Evolutionary conservation across 2,329 filamentous ascomycete genomes (phyloP).

Genomic region (Plenodomus tracheiphilus): DNA sequence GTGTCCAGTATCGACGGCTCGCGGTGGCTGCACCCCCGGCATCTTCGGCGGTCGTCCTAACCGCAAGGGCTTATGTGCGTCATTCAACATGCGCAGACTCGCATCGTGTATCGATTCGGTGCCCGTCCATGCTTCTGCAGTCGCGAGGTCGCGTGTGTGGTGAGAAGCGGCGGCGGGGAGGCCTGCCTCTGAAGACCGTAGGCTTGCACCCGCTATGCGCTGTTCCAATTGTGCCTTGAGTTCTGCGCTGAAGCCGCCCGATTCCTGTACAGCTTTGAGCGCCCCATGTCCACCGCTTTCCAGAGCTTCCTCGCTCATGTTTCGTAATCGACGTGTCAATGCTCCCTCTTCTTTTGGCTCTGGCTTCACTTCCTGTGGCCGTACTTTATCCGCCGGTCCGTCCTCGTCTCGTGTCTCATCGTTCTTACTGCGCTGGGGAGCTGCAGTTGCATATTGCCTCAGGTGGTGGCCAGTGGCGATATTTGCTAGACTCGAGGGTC

Average conservation of each 20-base stretch:
- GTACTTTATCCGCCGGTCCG: neutral
- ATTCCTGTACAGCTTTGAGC: slow-evolving; percentile 61
- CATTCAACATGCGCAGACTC: slow-evolving; percentile 75
- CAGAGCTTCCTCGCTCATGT: slow-evolving; percentile 64
- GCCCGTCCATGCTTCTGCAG: slow-evolving; percentile 75
- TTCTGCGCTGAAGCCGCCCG: slow-evolving; percentile 62
- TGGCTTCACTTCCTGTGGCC: neutral
- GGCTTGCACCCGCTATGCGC: slow-evolving; percentile 59
- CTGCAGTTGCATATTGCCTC: slow-evolving; percentile 28
- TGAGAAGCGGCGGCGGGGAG: slow-evolving; percentile 66
- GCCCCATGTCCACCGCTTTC: slow-evolving; percentile 59
- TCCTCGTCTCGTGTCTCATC: slow-evolving; percentile 4
- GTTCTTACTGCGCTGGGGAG: slow-evolving; percentile 17
- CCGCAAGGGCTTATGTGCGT: slow-evolving; percentile 59
- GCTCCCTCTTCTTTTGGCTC: slow-evolving; percentile 51
- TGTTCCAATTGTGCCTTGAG: slow-evolving; percentile 62
- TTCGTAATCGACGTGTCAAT: slow-evolving; percentile 60
- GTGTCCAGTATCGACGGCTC: slow-evolving; percentile 38
- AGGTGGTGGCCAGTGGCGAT: slow-evolving; percentile 8
- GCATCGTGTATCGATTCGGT: slow-evolving; percentile 74
- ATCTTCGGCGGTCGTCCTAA: slow-evolving; percentile 19
- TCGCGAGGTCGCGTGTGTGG: slow-evolving; percentile 69
- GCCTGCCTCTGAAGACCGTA: slow-evolving; percentile 57
- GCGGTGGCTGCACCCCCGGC: slow-evolving; percentile 29
- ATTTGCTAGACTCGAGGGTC: slow-evolving; percentile 10